These are phyloP conservation scores for Fusarium sp. DNA, from an alignment of 2,329 filamentous ascomycete genomes.

Conservation along the genomic window DNA sequence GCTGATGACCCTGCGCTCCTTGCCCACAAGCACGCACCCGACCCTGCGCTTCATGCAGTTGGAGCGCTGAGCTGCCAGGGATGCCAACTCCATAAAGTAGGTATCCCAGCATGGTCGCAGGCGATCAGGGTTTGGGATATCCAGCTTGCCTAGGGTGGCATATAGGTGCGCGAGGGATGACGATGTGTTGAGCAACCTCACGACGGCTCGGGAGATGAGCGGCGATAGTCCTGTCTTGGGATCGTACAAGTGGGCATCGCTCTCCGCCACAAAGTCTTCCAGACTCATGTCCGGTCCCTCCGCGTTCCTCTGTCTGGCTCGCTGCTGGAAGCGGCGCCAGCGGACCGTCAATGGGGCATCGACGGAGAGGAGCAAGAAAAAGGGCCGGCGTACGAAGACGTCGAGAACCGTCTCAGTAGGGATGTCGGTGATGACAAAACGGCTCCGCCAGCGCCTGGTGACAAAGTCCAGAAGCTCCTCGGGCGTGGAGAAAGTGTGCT, in stretches of 20 bases:
- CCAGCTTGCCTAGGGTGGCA: slow-evolving; percentile 76
- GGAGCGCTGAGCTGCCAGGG: slow-evolving; percentile 86
- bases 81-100: slow-evolving; percentile 98
- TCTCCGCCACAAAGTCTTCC: slow-evolving; percentile 67
- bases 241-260: slow-evolving; percentile 82
- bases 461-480: slow-evolving; percentile 84
- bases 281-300: slow-evolving; percentile 54
- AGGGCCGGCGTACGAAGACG: slow-evolving; percentile 81
- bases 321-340: slow-evolving; percentile 78
- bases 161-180: slow-evolving; percentile 78
- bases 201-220: slow-evolving; percentile 82
- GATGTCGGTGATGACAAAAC: slow-evolving; percentile 89
- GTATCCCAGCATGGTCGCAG: slow-evolving; percentile 93
- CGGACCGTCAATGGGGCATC: slow-evolving; percentile 89
- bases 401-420: slow-evolving; percentile 80
- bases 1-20: slow-evolving; percentile 86
- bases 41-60: slow-evolving; percentile 99
- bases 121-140: slow-evolving; percentile 82
- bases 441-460: slow-evolving; percentile 83
- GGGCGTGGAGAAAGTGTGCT: slow-evolving; percentile 67
- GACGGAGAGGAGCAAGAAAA: slow-evolving; percentile 92
- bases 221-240: slow-evolving; percentile 73
- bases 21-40: slow-evolving; percentile 87
- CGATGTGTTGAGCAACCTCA: slow-evolving; percentile 89
- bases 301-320: slow-evolving; percentile 33